Evolutionary conservation across 768 basidiomycete species (phyloP), one percentile per base, ranked within the genome.

Genomic region (Russula dissimulans): DNA sequence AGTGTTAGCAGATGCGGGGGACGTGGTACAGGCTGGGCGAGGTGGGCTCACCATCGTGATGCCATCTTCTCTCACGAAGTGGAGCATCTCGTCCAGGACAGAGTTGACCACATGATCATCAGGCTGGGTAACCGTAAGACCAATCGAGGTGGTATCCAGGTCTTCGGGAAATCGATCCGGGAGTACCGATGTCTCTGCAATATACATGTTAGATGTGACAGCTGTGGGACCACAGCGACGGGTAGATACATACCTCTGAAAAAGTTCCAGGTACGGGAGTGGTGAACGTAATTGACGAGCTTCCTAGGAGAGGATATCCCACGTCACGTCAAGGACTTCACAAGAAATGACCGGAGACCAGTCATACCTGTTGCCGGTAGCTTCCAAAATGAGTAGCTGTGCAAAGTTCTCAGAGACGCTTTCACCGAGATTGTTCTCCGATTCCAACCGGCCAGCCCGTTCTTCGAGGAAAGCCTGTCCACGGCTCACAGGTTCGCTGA

Each of bases 71-170:
- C 79, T 75, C 8, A 75, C 65, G 59, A 79, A 80, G 39, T 77
- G 68, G 3, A 84, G 73, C 77, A 84, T 84, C 57, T 84, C 80
- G 65, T 83, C 77, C 75, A 85, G 78, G 9, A 83, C 73, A 2
- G 75, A 73, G 39, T 70, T 67, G 2, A 74, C 72, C 11, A 76
- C 65, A 12, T 67, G 69, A 22, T 70, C 68, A 54, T 69, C 67
- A 10, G 59, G 70, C 57, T 67, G 61, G 32, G 75, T 70, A 34
- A 82, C 72, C 1, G 77, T 79, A 31, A 82, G 69, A 15, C 71
- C 82, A 11, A 84, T 56, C 5, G 83, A 81, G 0, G 83, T 84
- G 0, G 82, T 84, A 61, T 84, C 82, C 31, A 83, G 69, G 68
- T 85, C 83, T 60, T 72, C 75, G 0, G 81, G 81, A 63, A 80